phyloP scores from a whole-genome alignment of 768 basidiomycete species.

The Cystofilobasidium bisporidii region DNA sequence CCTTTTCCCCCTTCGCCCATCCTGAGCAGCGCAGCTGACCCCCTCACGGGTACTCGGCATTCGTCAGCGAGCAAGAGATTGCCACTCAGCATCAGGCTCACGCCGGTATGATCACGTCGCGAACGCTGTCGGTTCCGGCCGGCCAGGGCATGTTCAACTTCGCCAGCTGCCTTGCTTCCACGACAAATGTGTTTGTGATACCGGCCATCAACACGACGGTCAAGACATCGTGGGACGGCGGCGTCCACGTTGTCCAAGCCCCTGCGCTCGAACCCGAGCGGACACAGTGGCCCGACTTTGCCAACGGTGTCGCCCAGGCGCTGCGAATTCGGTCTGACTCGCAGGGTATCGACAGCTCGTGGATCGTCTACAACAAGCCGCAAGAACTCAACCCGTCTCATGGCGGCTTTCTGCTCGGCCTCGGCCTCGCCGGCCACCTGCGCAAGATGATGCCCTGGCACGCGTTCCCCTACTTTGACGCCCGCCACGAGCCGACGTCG shows the following conservation, averaged over 20 bases:
- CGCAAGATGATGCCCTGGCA: slow-evolving; percentile 87
- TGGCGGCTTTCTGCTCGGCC: slow-evolving; percentile 87
- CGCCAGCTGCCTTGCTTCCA: slow-evolving; percentile 64
- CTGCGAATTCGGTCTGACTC: slow-evolving; percentile 70
- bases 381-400: slow-evolving; percentile 81
- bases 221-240: slow-evolving; percentile 62
- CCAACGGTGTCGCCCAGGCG: slow-evolving; percentile 90
- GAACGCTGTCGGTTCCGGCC: slow-evolving; percentile 80
- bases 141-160: slow-evolving; percentile 89
- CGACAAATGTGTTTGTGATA: slow-evolving; percentile 39
- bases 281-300: slow-evolving; percentile 88
- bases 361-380: slow-evolving; percentile 90
- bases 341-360: slow-evolving; percentile 73
- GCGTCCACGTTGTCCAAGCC: slow-evolving; percentile 55
- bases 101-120: slow-evolving; percentile 67
- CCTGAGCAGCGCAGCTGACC: neutral
- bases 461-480: slow-evolving; percentile 87
- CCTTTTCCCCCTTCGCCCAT: too few species aligned
- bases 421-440: slow-evolving; percentile 86
- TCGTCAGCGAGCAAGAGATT: slow-evolving; percentile 69
- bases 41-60: neutral
- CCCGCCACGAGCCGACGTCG: slow-evolving; percentile 90
- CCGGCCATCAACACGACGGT: slow-evolving; percentile 45
- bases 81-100: slow-evolving; percentile 74
- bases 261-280: slow-evolving; percentile 66